Base-by-base conservation (phyloP, 257 asterid species). In the Rauvolfia tetraphylla region DNA sequence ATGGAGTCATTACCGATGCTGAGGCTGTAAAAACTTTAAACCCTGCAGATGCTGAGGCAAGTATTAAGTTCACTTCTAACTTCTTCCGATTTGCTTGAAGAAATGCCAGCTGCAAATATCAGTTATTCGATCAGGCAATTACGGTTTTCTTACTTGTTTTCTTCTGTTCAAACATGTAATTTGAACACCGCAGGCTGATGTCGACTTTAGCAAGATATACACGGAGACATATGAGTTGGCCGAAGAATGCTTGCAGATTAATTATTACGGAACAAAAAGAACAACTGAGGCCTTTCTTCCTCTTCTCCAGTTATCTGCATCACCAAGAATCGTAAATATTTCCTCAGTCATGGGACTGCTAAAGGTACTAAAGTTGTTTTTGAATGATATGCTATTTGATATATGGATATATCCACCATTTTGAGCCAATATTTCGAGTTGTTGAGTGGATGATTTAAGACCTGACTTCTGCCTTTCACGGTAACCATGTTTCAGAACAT, bases 271-370 rank as follows among this genome's bases (percentile, higher is more conserved):
- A 31, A 38, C 83, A 10, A 88, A 81, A 79, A 76, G 85, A 78
- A 82, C 86, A 70, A 81, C 79, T 7, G 88, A 86, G 78, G 62
- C 80, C 54, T 74, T 88, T 66, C 59, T 86, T 68, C 93, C 90
- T 27, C 78, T 88, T n/a, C 92, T 90, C n/a, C 84, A 87, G 46
- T 67, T 83, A 14, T 90, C 92, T 15, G 78, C 86, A 72, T 88
- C 92, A 17, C 90, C 93, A 39, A 85, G 89, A 76, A 88, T 90
- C 20, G 93, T 90, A 62, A 88, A 88, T 69, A 84, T 90, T 58
- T 88, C 92, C 71, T 88, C 93, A 25, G n/a, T 70, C 29, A 44
- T 44, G 84, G 93, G 93, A 33, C 68, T 46, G 58, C 79, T 90
- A 1, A 44, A 79, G 85, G 92, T 88, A 78, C 13, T 53, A 3